Evolutionary conservation across 306 rosid species (phyloP).

Genomic region (Biancaea sappan): DNA sequence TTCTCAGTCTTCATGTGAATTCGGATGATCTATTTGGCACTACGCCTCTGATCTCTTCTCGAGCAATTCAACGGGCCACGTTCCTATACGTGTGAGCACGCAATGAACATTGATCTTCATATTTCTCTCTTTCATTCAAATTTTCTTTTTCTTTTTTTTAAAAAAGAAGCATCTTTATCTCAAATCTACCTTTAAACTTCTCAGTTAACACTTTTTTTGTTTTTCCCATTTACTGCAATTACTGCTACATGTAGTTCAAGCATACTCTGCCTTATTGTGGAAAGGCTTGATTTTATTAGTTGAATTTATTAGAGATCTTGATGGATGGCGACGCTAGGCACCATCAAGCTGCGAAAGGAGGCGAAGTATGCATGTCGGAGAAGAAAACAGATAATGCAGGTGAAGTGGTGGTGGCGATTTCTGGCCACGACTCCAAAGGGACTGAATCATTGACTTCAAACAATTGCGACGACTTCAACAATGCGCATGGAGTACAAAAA

Average conservation of each 20-base stretch:
- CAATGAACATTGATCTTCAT: too few species aligned
- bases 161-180: not conserved
- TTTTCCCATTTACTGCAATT: not conserved
- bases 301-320: slow-evolving; percentile 29
- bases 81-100: too few species aligned
- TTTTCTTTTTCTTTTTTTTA: too few species aligned
- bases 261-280: not conserved
- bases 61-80: too few species aligned
- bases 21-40: too few species aligned
- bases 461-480: slow-evolving; percentile 25
- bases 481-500: slow-evolving; percentile 25
- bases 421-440: slow-evolving; percentile 38
- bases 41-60: too few species aligned
- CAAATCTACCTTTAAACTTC: not conserved
- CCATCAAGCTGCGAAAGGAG: slow-evolving; percentile 34
- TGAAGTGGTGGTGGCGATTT: slow-evolving; percentile 59
- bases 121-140: too few species aligned
- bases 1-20: too few species aligned
- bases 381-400: slow-evolving; percentile 48
- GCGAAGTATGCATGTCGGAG: slow-evolving; percentile 58
- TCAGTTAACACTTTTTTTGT: too few species aligned
- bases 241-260: too few species aligned
- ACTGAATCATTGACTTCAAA: too few species aligned
- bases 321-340: slow-evolving; percentile 44
- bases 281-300: not conserved